Base-by-base conservation (phyloP, 352 stramenopile species). In the Thraustochytrium striatum region DNA sequence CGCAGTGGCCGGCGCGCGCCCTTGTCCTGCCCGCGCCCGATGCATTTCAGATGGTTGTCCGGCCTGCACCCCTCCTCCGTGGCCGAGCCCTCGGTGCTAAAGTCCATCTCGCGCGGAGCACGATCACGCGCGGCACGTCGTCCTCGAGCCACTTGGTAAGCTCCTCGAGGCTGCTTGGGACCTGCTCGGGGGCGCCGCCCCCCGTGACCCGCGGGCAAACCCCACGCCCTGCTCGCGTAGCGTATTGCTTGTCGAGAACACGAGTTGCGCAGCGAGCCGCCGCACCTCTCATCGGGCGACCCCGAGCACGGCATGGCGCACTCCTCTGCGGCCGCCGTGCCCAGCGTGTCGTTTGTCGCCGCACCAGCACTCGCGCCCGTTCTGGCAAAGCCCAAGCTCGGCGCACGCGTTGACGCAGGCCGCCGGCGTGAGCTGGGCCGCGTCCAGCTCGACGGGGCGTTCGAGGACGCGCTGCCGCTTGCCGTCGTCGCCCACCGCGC, bases 71-170 rank as follows among this genome's bases (percentile, higher is more conserved):
- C 47, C 25, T 55, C 47, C 1, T 85, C 89, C 82, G 86, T 88
- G 65, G 79, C 68, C 83, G 87, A 88, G 55, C 83, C 84, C 25
- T 89, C 87, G 0, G 85, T 83, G n/a, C 84, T 85, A 72, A 88
- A 90, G 81, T 90, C 83, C 53, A 88, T 89, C 1, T 72, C 72
- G 84, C 83, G 72, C 82, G 86, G 55, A 89, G 82, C n/a, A 88
- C 61, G 72, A 90, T 88, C 43, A 90, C 86, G 25, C 84, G 84
- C 50, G 85, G 61, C 38, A 84, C 59, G 11, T 32, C 81, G 75
- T 88, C 84, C 32, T 69, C 82, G 44, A 89, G 81, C 69, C 85
- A 87, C 36, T 57, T 70, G 82, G 83, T 87, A 70, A 88, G 85
- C 79, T 89, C 75, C 28, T 32, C 58, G 75, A 87, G 82, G 25